phyloP scores from a whole-genome alignment of 306 rosid species.

The Lupinus albus region DNA sequence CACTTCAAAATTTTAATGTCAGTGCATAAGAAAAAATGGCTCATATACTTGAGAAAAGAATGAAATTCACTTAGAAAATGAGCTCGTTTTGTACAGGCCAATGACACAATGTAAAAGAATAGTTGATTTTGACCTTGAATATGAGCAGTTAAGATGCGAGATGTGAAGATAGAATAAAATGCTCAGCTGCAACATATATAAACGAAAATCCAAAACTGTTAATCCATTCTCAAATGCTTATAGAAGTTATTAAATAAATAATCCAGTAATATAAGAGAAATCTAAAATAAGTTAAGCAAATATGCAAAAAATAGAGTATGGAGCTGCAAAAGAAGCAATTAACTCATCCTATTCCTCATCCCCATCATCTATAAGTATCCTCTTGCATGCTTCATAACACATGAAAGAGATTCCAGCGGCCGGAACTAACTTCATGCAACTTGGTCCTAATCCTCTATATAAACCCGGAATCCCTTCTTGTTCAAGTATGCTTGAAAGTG shows the following conservation, averaged over 20 bases:
- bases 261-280: conserved; percentile 30
- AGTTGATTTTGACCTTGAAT: conserved; percentile 16
- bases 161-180: too few relatives aligned
- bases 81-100: too few relatives aligned
- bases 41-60: too few relatives aligned
- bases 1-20: background rate
- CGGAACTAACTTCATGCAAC: conserved; percentile 95
- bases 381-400: conserved; percentile 98
- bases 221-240: conserved; percentile 37
- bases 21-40: too few relatives aligned
- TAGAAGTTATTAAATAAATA: conserved; percentile 7
- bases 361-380: conserved; percentile 62
- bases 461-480: conserved; percentile 82
- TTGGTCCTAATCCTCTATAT: conserved; percentile 86
- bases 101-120: background rate
- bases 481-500: conserved; percentile 80
- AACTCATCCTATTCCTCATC: conserved; percentile 53
- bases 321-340: conserved; percentile 8
- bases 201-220: conserved; percentile 17
- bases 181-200: background rate
- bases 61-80: too few relatives aligned
- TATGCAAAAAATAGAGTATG: conserved; percentile 10
- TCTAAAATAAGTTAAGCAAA: conserved; percentile 28
- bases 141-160: conserved; percentile 17
- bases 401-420: conserved; percentile 96